Percentiles rank a stretch among this genome's conserved stretches.
Conservation (phyloP, 2,329 filamentous ascomycete genomes). For the Venturiaceae sp. region DNA sequence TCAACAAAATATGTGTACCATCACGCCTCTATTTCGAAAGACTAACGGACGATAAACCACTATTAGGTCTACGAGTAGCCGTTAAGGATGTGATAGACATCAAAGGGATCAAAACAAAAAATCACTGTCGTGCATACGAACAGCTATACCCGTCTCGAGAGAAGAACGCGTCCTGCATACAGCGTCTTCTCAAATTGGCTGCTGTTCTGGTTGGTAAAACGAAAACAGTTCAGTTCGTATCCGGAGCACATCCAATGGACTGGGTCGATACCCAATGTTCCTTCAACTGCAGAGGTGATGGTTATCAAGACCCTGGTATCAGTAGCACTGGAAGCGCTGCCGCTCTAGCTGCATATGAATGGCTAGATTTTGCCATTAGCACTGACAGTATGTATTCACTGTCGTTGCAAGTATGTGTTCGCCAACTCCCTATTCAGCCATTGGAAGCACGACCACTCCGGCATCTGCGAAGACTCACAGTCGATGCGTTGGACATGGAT, state of each 20-base stretch:
- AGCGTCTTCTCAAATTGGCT: conserved; percentile 49
- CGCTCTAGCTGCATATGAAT: conserved; percentile 33
- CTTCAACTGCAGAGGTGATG: conserved; percentile 34
- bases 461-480: too few relatives aligned
- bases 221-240: conserved; percentile 36
- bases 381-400: too few relatives aligned
- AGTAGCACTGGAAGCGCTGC: conserved; percentile 38
- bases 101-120: conserved; percentile 44
- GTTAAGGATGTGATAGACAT: conserved; percentile 56
- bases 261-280: conserved; percentile 36
- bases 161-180: conserved; percentile 40
- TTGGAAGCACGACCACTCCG: too few relatives aligned
- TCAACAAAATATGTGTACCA: too few relatives aligned
- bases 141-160: conserved; percentile 38
- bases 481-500: too few relatives aligned
- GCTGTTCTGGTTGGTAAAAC: conserved; percentile 41
- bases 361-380: conserved; percentile 41
- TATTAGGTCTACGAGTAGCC: conserved; percentile 51
- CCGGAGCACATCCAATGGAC: conserved; percentile 37
- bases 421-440: too few relatives aligned
- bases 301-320: conserved; percentile 35
- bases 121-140: conserved; percentile 50
- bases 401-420: too few relatives aligned
- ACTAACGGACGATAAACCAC: conserved; percentile 34
- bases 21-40: conserved; percentile 48